Percentiles rank a stretch among this genome's conserved stretches.
phyloP scores from a whole-genome alignment of 164 flowering plant genomes.

The Akebia trifoliata region DNA sequence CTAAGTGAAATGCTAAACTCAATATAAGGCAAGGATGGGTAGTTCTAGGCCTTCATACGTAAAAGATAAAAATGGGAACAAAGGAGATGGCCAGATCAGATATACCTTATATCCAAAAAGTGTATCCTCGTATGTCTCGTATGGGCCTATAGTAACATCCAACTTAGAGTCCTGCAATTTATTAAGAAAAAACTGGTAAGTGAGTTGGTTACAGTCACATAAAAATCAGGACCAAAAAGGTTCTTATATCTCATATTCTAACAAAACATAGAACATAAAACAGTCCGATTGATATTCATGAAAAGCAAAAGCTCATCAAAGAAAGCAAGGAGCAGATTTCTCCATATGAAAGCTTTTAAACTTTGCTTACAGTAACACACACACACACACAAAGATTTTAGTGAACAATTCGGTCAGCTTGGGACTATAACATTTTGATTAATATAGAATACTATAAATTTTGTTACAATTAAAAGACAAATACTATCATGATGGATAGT shows the following conservation, averaged over 20 bases:
- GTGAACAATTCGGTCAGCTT: no score
- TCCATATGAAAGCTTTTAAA: no score
- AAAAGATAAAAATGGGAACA: background rate
- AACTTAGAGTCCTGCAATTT: constrained; percentile 72
- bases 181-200: background rate
- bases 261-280: background rate
- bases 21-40: background rate
- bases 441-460: no score
- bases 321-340: background rate
- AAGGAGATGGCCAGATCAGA: background rate
- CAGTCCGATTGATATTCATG: background rate
- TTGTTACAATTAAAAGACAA: no score
- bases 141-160: constrained; percentile 94
- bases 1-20: background rate
- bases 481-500: no score
- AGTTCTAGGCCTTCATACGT: background rate
- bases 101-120: constrained; percentile 90
- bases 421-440: no score
- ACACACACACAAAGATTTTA: no score
- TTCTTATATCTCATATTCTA: background rate
- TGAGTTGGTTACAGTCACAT: background rate
- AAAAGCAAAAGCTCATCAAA: background rate
- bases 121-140: constrained; percentile 91
- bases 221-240: background rate
- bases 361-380: no score